phyloP scores from a whole-genome alignment of 2,329 filamentous ascomycete genomes.

The Parastagonospora nodorum region DNA sequence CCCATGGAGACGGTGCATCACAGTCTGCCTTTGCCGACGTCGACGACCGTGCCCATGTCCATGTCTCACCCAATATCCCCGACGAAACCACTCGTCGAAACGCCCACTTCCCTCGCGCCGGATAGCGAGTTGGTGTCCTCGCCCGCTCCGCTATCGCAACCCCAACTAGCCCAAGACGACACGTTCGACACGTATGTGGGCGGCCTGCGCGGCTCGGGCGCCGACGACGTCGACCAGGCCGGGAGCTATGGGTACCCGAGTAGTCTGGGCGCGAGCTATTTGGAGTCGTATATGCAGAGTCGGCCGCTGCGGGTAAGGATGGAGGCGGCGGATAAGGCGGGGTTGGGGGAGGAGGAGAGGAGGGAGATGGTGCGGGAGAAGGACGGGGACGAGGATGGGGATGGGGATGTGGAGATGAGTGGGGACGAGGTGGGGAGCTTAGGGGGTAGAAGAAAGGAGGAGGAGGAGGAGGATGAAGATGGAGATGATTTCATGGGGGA shows the following conservation, averaged over 20 bases:
- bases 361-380: conserved; percentile 15
- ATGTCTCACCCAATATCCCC: conserved; percentile 19
- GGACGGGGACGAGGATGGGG: conserved; percentile 22
- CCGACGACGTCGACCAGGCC: conserved; percentile 42
- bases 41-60: conserved; percentile 24
- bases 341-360: conserved; percentile 30
- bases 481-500: conserved; percentile 37
- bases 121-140: conserved; percentile 2
- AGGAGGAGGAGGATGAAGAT: conserved; percentile 1
- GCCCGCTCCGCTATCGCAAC: conserved; percentile 15
- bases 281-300: conserved; percentile 45
- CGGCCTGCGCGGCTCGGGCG: conserved; percentile 38
- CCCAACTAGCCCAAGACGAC: background rate
- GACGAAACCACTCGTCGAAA: conserved; percentile 20
- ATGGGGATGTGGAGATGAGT: conserved; percentile 23
- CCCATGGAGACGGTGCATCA: conserved; percentile 37
- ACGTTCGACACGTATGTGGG: conserved; percentile 42
- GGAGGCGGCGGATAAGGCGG: conserved; percentile 40
- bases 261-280: conserved; percentile 42
- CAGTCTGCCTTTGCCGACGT: conserved; percentile 31
- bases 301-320: conserved; percentile 44
- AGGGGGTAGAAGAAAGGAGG: background rate
- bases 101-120: conserved; percentile 17
- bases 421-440: conserved; percentile 43
- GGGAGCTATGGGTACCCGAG: conserved; percentile 43